These are phyloP conservation scores for Delitschia confertaspora DNA, from an alignment of 495 filamentous ascomycete species.

Conservation along the genomic window DNA sequence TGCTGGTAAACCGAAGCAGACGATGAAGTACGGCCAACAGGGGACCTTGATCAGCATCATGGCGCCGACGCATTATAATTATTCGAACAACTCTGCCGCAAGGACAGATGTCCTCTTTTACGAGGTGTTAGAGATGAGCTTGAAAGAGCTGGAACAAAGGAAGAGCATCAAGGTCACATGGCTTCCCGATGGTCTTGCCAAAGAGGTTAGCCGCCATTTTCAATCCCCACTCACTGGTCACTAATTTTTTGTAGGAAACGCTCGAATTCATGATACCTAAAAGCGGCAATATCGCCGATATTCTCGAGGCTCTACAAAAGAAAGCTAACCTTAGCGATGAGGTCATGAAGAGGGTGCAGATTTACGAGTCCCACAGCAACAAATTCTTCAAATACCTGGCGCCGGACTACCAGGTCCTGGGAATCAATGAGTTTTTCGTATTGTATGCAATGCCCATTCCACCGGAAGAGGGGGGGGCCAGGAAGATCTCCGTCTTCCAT, in stretches of 20 bases:
- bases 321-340: slow-evolving; percentile 74
- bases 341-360: slow-evolving; percentile 52
- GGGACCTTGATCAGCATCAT: slow-evolving; percentile 65
- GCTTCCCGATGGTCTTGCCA: slow-evolving; percentile 81
- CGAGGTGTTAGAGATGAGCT: slow-evolving; percentile 84
- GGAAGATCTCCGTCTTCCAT: slow-evolving; percentile 63
- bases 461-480: slow-evolving; percentile 36
- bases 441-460: slow-evolving; percentile 74
- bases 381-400: slow-evolving; percentile 71
- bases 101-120: slow-evolving; percentile 72
- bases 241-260: slow-evolving; percentile 46
- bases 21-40: slow-evolving; percentile 61
- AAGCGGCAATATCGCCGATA: slow-evolving; percentile 65
- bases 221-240: not conserved
- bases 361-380: slow-evolving; percentile 69
- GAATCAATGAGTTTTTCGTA: slow-evolving; percentile 76
- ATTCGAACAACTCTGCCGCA: slow-evolving; percentile 53
- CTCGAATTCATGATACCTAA: slow-evolving; percentile 78
- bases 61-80: slow-evolving; percentile 52
- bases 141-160: slow-evolving; percentile 87
- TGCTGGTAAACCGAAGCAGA: slow-evolving; percentile 59
- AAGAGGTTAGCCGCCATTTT: slow-evolving; percentile 55
- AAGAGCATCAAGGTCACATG: slow-evolving; percentile 72
- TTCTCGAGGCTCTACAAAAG: slow-evolving; percentile 63
- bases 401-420: slow-evolving; percentile 53